phyloP scores from a whole-genome alignment of 163 green algal genomes.

The Scenedesmus sp. region DNA sequence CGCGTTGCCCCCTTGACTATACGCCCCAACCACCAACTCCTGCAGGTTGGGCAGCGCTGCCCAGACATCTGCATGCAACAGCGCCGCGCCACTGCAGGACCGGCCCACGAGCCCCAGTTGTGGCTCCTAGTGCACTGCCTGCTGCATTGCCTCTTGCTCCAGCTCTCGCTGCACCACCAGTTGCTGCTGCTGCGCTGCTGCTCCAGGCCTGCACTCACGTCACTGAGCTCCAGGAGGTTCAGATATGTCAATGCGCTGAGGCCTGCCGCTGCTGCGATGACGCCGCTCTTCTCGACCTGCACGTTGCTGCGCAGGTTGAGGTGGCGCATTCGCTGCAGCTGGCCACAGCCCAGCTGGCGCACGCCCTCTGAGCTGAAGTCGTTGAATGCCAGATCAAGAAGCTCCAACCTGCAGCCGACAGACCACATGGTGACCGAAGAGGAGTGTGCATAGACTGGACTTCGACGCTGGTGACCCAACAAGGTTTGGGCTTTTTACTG shows the following conservation, averaged over 20 bases:
- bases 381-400: slow-evolving; percentile 40
- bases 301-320: slow-evolving; percentile 35
- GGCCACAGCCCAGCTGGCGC: background rate
- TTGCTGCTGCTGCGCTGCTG: background rate
- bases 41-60: slow-evolving; percentile 61
- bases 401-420: background rate
- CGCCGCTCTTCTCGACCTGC: slow-evolving; percentile 12
- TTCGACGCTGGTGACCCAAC: too few species aligned
- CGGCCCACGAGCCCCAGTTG: background rate
- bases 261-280: background rate
- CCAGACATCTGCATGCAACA: slow-evolving; percentile 57
- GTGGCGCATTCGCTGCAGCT: background rate
- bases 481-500: too few species aligned
- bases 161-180: background rate
- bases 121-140: background rate
- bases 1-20: background rate
- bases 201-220: slow-evolving; percentile 26
- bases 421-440: too few species aligned
- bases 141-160: background rate
- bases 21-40: slow-evolving; percentile 13
- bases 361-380: slow-evolving; percentile 42
- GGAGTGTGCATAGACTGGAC: too few species aligned
- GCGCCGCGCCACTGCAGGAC: slow-evolving; percentile 46
- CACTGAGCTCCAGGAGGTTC: slow-evolving; percentile 30
- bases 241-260: slow-evolving; percentile 27